phyloP scores from a whole-genome alignment of 1,284 basidiomycete species.

The Prillingera fragicola region DNA sequence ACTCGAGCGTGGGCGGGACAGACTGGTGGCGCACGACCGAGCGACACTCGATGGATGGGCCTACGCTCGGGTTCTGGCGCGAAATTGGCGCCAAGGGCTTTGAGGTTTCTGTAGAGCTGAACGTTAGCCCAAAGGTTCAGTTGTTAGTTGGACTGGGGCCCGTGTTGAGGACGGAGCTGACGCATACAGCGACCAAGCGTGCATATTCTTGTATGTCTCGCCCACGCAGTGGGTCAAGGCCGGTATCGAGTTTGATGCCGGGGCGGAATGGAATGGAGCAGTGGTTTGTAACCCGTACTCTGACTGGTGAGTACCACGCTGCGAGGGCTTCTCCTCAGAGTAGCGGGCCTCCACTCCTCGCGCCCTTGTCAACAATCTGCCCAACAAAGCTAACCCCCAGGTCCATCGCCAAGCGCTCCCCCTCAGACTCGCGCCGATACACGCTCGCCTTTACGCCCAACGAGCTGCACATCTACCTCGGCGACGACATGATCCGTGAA shows the following conservation, averaged over 20 bases:
- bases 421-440: slow-evolving; percentile 12
- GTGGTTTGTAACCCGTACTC: slow-evolving; percentile 31
- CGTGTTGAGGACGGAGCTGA: background rate
- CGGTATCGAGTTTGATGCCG: slow-evolving; percentile 28
- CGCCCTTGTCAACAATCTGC: no score
- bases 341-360: background rate
- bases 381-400: no score
- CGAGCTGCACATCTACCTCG: slow-evolving; percentile 21
- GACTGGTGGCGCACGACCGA: slow-evolving; percentile 34
- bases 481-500: slow-evolving; percentile 31
- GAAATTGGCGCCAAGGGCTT: slow-evolving; percentile 15
- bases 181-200: slow-evolving; percentile 27
- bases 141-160: slow-evolving; percentile 9
- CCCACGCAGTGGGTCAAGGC: slow-evolving; percentile 31
- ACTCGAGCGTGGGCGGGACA: slow-evolving; percentile 12
- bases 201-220: slow-evolving; percentile 23
- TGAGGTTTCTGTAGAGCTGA: slow-evolving; percentile 24
- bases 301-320: slow-evolving; percentile 26
- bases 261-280: slow-evolving; percentile 23
- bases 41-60: slow-evolving; percentile 17
- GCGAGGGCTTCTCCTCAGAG: background rate
- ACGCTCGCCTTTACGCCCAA: slow-evolving; percentile 16
- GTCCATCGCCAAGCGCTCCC: slow-evolving; percentile 15
- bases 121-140: slow-evolving; percentile 13
- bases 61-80: slow-evolving; percentile 19